Evolutionary conservation across 768 basidiomycete species (phyloP), one percentile per base, ranked within the genome.

Genomic region (Hericium erinaceus): DNA sequence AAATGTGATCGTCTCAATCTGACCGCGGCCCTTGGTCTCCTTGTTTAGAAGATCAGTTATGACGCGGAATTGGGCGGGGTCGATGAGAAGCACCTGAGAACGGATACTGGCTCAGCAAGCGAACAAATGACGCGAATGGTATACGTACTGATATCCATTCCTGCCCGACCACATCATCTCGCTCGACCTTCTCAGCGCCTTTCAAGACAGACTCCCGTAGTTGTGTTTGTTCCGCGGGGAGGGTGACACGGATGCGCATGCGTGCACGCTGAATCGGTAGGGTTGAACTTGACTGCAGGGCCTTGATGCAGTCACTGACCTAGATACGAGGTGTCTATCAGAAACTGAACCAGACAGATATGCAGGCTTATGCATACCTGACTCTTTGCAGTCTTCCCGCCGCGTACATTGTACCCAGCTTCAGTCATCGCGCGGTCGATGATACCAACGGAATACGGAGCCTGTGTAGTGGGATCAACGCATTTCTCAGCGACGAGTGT

Each of bases 381-480:
- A 53, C 87, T 89, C 74, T 99, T 99, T 4, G 94, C 95, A 20
- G 81, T 87, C 76, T 98, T 98, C 61, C 85, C 84, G 48, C 79
- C 79, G 64, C 90, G 88, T 26, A 95, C 87, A 63, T 92, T 95
- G 72, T 89, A 95, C 1, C 95, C 95, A 9, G 91, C 87, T 68
- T 98, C 95, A 9, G 83, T 74, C 95, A 99, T 95, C 0, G 94
- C 94, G 72, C 97, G 98, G 68, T 99, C 97, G 61, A 99, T 92
- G 77, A 98, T 92, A 16, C 91, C 87, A 37, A 95, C 92, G 5
- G 93, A 87, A 68, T 98, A 94, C 5, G 95, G 93, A 10, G 84
- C 75, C 68, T 92, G 87, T 1, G 93, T 95, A 4, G 79, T 73
- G 1, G 97, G 97, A 66, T 98, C 95, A 22, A 98, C 95, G 59